Percentiles rank a stretch among this genome's conserved stretches.
Evolutionary conservation across 2,329 filamentous ascomycete species (phyloP).

Genomic region (Cladosporium sp.): DNA sequence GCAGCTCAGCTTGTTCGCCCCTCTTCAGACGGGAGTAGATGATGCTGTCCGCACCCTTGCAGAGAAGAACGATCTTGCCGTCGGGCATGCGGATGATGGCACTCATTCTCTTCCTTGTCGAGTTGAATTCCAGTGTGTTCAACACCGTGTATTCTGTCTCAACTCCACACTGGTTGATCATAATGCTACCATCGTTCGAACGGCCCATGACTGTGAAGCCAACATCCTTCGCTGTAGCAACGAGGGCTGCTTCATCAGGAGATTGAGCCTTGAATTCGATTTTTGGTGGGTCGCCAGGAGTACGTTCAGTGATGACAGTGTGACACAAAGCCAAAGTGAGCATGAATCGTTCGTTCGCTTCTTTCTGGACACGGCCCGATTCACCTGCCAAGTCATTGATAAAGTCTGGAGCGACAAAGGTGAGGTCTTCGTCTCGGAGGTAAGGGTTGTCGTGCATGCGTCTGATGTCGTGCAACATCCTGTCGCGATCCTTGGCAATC

Average conservation of each 20-base stretch:
- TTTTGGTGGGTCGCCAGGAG: conserved; percentile 84
- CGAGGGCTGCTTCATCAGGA: conserved; percentile 91
- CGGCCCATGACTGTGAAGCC: conserved; percentile 90
- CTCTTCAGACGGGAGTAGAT: conserved; percentile 89
- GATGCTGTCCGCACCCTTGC: conserved; percentile 96
- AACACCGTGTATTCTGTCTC: conserved; percentile 84
- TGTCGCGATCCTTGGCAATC: conserved; percentile 74
- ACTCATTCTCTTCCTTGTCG: conserved; percentile 95
- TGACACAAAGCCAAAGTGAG: conserved; percentile 92
- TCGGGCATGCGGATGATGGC: conserved; percentile 95
- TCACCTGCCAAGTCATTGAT: conserved; percentile 79
- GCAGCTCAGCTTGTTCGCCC: conserved; percentile 82
- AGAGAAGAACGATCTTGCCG: conserved; percentile 84
- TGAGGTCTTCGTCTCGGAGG: conserved; percentile 83
- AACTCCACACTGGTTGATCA: conserved; percentile 82
- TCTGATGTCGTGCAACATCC: conserved; percentile 72
- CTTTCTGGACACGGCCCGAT: conserved; percentile 73
- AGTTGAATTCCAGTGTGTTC: conserved; percentile 97
- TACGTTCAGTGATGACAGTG: conserved; percentile 88
- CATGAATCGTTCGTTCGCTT: conserved; percentile 88
- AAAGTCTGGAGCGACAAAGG: conserved; percentile 89
- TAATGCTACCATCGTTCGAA: conserved; percentile 71
- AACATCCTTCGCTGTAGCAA: conserved; percentile 90
- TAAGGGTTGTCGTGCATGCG: conserved; percentile 86
- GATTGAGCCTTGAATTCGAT: conserved; percentile 98